Evolutionary conservation across 1,284 basidiomycete species (phyloP).

Genomic region (Apiotrichum gamsii): DNA sequence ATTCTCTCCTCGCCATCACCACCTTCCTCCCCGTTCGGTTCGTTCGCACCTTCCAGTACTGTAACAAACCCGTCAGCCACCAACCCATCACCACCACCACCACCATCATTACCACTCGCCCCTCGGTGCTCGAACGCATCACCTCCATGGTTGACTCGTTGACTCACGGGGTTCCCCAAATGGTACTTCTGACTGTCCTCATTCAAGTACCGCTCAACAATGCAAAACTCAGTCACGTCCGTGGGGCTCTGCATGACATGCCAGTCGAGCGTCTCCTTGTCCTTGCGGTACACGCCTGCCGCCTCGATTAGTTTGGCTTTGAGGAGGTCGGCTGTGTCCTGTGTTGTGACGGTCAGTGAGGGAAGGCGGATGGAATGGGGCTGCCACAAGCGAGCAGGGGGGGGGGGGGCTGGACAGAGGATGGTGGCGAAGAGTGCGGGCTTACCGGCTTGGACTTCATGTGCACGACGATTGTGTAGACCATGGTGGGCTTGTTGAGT

Average conservation of each 20-base stretch:
- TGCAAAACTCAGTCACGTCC: constrained; percentile 45
- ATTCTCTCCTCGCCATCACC: too few species aligned
- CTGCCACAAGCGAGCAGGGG: background rate
- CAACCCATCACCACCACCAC: too few species aligned
- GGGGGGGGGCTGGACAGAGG: constrained; percentile 1
- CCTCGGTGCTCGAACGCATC: too few species aligned
- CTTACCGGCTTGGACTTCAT: constrained; percentile 40
- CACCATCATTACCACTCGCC: too few species aligned
- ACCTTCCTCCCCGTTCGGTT: background rate
- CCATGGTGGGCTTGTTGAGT: constrained; percentile 26
- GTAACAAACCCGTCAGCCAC: background rate
- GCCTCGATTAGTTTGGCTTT: constrained; percentile 46
- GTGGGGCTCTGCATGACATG: constrained; percentile 46
- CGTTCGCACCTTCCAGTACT: constrained; percentile 38
- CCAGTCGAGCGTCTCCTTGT: constrained; percentile 45
- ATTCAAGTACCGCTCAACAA: constrained; percentile 46
- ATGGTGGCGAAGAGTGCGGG: too few species aligned
- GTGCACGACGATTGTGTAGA: constrained; percentile 47
- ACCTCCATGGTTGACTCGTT: too few species aligned
- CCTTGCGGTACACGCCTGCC: constrained; percentile 42
- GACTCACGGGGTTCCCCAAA: constrained; percentile 40
- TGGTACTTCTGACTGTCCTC: constrained; percentile 45
- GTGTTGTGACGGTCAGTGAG: background rate
- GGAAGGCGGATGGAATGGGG: background rate
- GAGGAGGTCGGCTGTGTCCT: constrained; percentile 43